Evolutionary conservation across 345 rosid species (phyloP), one percentile per base, ranked within the genome.

Genomic region (Garcia nutans): DNA sequence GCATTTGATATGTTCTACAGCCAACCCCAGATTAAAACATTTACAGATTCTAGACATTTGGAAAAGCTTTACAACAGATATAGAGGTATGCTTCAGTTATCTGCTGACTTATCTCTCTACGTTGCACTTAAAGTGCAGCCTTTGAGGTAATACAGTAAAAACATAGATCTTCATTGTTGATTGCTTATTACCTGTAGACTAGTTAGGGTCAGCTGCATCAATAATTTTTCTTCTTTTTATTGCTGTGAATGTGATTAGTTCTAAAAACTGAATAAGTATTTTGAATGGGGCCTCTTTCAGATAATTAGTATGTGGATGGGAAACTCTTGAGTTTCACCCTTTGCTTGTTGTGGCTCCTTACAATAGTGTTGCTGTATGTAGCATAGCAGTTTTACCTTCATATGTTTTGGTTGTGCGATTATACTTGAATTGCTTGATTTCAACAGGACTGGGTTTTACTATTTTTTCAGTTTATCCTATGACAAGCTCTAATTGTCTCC

Each of bases 61-160:
- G 99, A 95, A 85, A 98, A 93, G 88, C 92, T 95, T 80, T 95
- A 91, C 83, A 86, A 87, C 72, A 88, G 90, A 91, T 95, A 93
- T 76, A 93, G 90, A 93, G 99, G 99, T 84, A 83, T 83, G 83
- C 57, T 68, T 24, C 59, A 24, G 20, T n/a, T 12, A 31, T 42
- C 66, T 7, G n/a, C 6, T 1, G 6, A 15, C 33, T 37, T 74
- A 17, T 42, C 15, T 65, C 19, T 59, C 44, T 62, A 3, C 16
- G 15, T 70, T 10, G 69, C 55, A 22, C 74, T 52, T 52, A 7
- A 74, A 64, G 16, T 64, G 13, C 10, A 5, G 50, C 13, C 26
- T 74, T 49, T 68, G 10, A 24, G 3, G 1, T 54, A 16, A 3
- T 13, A 3, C 15, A 13, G 57, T 54, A 17, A 54, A 50, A 11